Percentiles rank a stretch among this genome's conserved stretches.
phyloP scores from a whole-genome alignment of 768 basidiomycete genomes.

The Crepidotus variabilis region DNA sequence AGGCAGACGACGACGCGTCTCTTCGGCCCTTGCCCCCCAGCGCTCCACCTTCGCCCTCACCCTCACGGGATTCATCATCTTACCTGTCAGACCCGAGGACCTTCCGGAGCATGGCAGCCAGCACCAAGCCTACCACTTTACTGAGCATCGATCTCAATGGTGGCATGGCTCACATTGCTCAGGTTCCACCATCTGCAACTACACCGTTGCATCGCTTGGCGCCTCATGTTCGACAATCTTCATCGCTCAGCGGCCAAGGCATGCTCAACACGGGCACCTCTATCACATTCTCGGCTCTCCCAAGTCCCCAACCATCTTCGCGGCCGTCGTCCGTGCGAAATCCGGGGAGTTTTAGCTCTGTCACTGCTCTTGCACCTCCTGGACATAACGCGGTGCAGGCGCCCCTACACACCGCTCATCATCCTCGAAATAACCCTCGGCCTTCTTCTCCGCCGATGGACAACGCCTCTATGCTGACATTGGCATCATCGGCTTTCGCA shows the following conservation, averaged over 20 bases:
- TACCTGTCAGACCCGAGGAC: slow-evolving; percentile 80
- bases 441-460: slow-evolving; percentile 88
- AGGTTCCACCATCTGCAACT: slow-evolving; percentile 62
- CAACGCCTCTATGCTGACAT: slow-evolving; percentile 88
- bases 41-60: slow-evolving; percentile 81
- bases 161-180: slow-evolving; percentile 90
- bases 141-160: slow-evolving; percentile 83
- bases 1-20: slow-evolving; percentile 95
- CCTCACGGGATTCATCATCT: slow-evolving; percentile 79
- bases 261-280: slow-evolving; percentile 48
- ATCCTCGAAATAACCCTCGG: slow-evolving; percentile 93
- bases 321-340: slow-evolving; percentile 36
- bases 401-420: slow-evolving; percentile 86
- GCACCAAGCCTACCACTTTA: slow-evolving; percentile 93
- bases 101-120: slow-evolving; percentile 78
- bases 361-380: slow-evolving; percentile 15
- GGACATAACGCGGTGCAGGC: slow-evolving; percentile 52
- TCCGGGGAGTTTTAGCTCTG: slow-evolving; percentile 25
- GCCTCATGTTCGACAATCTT: slow-evolving; percentile 59
- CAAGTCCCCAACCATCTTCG: slow-evolving; percentile 37
- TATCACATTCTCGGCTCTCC: slow-evolving; percentile 72
- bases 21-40: slow-evolving; percentile 87
- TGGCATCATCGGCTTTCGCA: slow-evolving; percentile 91
- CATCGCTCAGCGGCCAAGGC: slow-evolving; percentile 46
- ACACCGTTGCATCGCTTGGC: slow-evolving; percentile 48